phyloP scores from a whole-genome alignment of 345 rosid species.

The Acer campestre region DNA sequence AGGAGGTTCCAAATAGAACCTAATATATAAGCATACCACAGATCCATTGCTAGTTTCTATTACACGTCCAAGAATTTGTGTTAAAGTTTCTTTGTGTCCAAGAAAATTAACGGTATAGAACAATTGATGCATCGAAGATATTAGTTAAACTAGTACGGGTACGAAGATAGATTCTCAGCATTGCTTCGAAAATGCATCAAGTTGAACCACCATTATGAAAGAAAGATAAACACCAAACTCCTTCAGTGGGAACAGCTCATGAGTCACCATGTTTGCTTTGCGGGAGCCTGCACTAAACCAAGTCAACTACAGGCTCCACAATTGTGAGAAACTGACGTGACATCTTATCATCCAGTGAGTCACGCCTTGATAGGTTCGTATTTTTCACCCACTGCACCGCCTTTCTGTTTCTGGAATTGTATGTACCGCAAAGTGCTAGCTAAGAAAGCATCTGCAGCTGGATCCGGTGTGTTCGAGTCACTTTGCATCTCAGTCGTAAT shows the following conservation, averaged over 20 bases:
- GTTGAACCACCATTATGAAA: neutral
- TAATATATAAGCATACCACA: neutral
- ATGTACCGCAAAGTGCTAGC: slow-evolving; percentile 75
- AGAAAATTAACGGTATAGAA: too few species aligned
- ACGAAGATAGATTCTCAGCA: neutral
- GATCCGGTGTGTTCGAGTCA: slow-evolving; percentile 61
- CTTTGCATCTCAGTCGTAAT: slow-evolving; percentile 79
- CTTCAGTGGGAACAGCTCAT: neutral
- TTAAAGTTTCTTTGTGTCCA: neutral
- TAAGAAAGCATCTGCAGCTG: slow-evolving; percentile 75
- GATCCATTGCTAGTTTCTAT: neutral
- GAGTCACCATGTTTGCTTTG: neutral
- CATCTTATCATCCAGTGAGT: slow-evolving; percentile 8
- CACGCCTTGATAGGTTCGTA: slow-evolving; percentile 75
- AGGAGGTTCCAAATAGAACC: neutral
- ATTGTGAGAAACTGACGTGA: neutral
- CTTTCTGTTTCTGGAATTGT: slow-evolving; percentile 96
- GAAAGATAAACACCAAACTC: neutral
- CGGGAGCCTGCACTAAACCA: neutral
- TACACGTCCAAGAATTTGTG: neutral
- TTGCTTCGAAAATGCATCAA: neutral
- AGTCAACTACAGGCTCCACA: neutral
- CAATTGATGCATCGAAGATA: neutral
- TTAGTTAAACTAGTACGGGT: neutral
- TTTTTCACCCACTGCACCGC: slow-evolving; percentile 79